Conservation (phyloP, 805 yeast species). For the Blastobotrys americana region DNA sequence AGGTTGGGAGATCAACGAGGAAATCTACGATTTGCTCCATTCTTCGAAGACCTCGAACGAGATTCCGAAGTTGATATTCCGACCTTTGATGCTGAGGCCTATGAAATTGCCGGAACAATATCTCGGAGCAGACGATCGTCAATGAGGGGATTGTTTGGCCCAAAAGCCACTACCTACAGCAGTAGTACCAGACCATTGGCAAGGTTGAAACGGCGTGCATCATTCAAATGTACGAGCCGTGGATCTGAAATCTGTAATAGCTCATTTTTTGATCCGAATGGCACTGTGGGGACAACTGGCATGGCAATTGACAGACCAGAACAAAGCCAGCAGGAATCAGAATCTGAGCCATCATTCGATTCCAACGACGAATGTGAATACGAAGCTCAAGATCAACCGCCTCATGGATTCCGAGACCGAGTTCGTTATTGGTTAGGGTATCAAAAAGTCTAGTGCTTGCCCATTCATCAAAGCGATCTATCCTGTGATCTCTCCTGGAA, state of each 20-base stretch:
- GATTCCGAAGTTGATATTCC: not conserved
- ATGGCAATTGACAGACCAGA: too few relatives aligned
- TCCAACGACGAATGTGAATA: not conserved
- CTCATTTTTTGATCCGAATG: too few relatives aligned
- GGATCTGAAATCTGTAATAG: too few relatives aligned
- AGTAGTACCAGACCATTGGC: too few relatives aligned
- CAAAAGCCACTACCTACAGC: too few relatives aligned
- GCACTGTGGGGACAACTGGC: too few relatives aligned
- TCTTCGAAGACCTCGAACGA: conserved; percentile 4
- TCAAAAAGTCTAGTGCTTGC: not conserved
- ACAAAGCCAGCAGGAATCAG: too few relatives aligned
- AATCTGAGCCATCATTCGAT: not conserved
- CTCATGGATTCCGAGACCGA: not conserved
- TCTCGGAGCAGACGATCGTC: not conserved
- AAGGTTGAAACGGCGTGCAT: too few relatives aligned
- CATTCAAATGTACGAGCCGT: too few relatives aligned
- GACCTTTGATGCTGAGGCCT: not conserved
- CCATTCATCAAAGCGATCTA: too few relatives aligned
- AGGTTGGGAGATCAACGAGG: conserved; percentile 1
- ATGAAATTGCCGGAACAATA: not conserved
- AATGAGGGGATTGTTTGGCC: not conserved
- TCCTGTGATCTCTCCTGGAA: conserved; percentile 12
- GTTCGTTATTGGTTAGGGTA: not conserved
- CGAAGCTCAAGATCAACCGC: not conserved
- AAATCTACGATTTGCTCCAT: conserved; percentile 5